Base-by-base conservation (phyloP, 352 stramenopile genomes). In the Pythium folliculosum region DNA sequence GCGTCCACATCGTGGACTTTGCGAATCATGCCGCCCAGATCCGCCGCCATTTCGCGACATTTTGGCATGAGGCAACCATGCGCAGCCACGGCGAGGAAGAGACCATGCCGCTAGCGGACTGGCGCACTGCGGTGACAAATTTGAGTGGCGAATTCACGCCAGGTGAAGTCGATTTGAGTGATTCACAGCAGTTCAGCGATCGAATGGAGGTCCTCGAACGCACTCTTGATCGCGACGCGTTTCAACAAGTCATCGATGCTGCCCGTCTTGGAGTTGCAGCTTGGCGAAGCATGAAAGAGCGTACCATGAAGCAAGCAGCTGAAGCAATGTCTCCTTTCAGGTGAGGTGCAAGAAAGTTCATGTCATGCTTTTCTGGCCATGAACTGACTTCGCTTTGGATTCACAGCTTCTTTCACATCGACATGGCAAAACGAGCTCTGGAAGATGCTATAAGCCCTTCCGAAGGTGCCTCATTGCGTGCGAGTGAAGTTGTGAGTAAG, bases 1-100 rank as follows among this genome's bases (percentile, higher is more conserved):
- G 57, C 23, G 74, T 85, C 7, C 80, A 62, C 6, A 81, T 92
- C 30, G 44, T 93, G 10, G 85, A 93, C 52, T 93, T 93, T 61
- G 77, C 81, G 9, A 93, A 93, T 47, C 83, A 93, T 67, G 73
- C 77, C 12, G 81, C 85, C 19, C 81, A 90, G 48, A 86, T 94
- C 38, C 82, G 84, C 17, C 69, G 47, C 10, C 67, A 73, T 45
- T 81, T 81, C 40, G 58, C 64, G 2, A 56, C 60, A 1, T 81
- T 72, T 30, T 77, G 70, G 70, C 40, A 45, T 8, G 32, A 67
- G 30, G 45, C 56, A 25, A 44, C n/a, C 43, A 21, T 47, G 13
- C 56, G 22, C 5, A 30, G 32, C n/a, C 53, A 62, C 25, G 19
- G 9, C 3, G 38, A 40, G 2, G 49, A 48, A 44, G 23, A 61